Base-by-base conservation (phyloP, 2,329 filamentous ascomycete genomes). In the Colletotrichum coccodes region DNA sequence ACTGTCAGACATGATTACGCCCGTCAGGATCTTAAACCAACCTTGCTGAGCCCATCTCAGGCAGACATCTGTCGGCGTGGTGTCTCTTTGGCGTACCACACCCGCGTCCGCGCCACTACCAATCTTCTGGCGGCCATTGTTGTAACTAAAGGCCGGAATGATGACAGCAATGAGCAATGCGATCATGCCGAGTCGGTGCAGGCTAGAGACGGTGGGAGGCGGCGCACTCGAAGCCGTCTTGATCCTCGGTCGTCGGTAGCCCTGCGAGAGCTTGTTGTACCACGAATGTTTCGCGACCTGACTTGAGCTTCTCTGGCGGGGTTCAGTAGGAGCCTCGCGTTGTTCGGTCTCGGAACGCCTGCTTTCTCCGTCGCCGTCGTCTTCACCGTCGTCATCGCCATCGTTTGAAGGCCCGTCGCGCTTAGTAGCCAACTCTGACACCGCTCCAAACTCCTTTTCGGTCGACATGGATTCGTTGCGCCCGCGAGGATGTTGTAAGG, bases 31-130 rank as follows among this genome's bases (percentile, higher is more conserved):
- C 4, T 6, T 3, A 6, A 30, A 74, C 80, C 75, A 72, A 84
- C 88, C 86, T 78, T 92, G 90, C 60, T 90, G 87, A 21, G 87
- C 87, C 90, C 90, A 93, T 76, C 91, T 81, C 61, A 86, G 85
- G 75, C 91, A 93, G 16, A 90, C 83, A 71, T 87, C 81, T 3
- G 73, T 73, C 70, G 76, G 59, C 54, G 77, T 74, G 6, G 68
- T 68, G 57, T 75, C 73, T 28, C 76, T 74, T 38, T 70, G 59
- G 1, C 47, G 34, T 42, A 86, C 82, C 18, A 84, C 76, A n/a
- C 83, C 84, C 4, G 86, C 86, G 65, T 84, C 82, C 54, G 81
- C 86, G 34, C 83, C 83, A 71, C 75, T 80, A 40, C 80, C 79
- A 57, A 82, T 73, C 40, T 79, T 80, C n/a, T 76, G 71, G 38